Evolutionary conservation across 331 rosid genomes (phyloP).

Genomic region (Cydonia oblonga): DNA sequence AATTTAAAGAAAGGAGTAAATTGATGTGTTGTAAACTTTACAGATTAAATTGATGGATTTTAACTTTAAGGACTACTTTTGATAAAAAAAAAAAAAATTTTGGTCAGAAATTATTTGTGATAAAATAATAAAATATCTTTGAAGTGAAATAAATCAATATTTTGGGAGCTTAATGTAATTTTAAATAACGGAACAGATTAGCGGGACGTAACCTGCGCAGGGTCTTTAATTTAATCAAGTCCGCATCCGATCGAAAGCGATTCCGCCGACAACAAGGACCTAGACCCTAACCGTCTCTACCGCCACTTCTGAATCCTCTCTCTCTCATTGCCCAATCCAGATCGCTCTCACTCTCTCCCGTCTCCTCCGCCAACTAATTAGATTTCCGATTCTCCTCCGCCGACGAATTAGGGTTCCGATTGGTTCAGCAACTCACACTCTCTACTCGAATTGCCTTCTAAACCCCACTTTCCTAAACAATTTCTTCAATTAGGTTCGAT

Average conservation of each 20-base stretch:
- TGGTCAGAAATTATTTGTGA: too few relatives aligned
- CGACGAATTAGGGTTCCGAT: conserved; percentile 1
- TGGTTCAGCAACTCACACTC: neutral
- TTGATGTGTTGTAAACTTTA: too few relatives aligned
- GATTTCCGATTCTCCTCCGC: neutral
- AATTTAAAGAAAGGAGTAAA: too few relatives aligned
- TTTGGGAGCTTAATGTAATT: too few relatives aligned
- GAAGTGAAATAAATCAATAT: too few relatives aligned
- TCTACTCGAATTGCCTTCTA: neutral
- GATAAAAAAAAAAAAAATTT: too few relatives aligned
- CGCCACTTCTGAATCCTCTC: neutral
- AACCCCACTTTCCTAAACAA: neutral
- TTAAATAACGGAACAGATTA: too few relatives aligned
- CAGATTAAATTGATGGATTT: too few relatives aligned
- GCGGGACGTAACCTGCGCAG: too few relatives aligned
- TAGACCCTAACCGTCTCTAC: neutral
- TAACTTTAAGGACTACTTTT: too few relatives aligned
- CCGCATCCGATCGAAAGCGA: neutral
- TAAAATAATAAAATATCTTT: too few relatives aligned
- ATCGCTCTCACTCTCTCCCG: conserved; percentile 1
- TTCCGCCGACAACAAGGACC: too few relatives aligned
- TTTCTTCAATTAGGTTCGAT: neutral
- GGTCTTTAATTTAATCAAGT: neutral
- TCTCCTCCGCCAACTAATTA: conserved; percentile 2
- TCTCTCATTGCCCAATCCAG: neutral